Base-by-base conservation (phyloP, 805 yeast species). In the Candida nemodendra region DNA sequence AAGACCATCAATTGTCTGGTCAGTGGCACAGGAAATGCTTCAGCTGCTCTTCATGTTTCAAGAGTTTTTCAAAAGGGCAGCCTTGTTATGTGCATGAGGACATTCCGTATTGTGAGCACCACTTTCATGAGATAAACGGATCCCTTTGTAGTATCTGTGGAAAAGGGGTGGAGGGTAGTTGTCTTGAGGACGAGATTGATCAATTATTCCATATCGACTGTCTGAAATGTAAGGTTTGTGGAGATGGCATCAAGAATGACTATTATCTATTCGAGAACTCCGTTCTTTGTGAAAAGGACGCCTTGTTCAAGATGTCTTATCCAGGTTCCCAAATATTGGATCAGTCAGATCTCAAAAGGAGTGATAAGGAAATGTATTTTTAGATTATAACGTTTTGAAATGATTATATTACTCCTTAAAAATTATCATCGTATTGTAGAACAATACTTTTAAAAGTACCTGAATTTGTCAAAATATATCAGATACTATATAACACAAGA, bases 21-120 rank as follows among this genome's bases (percentile, higher is more conserved):
- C 91, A 89, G 57, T 93, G 98, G 98, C 99, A 93, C 57, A 72
- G 95, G 27, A 62, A 70, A 12, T 93, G 99, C 58, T 91, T 93
- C 68, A 66, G 67, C 11, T 93, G 99, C 66, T 63, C 70, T 14
- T 61, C 68, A 9, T 91, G 98, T 65, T 62, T 61, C 7, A 55
- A 69, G 2, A 62, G 61, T 26, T 84, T 85, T 61, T 71, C 68
- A 46, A 84, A 78, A 51, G 70, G 74, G 9, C 74, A 75, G 13
- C 76, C 77, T 18, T 81, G 89, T 51, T 93, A 90, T 59, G 95
- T 85, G 5, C 71, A 78, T 28, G 69, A 80, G 22, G 95, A 91
- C 62, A 54, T 67, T 42, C 96, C 98, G 11, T 88, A 80, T 61
- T 93, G 99, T 66, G 77, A 78, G 45, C 61, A 64, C 24, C 95